phyloP scores from a whole-genome alignment of 306 rosid species.

The Chamaecrista fasciculata region DNA sequence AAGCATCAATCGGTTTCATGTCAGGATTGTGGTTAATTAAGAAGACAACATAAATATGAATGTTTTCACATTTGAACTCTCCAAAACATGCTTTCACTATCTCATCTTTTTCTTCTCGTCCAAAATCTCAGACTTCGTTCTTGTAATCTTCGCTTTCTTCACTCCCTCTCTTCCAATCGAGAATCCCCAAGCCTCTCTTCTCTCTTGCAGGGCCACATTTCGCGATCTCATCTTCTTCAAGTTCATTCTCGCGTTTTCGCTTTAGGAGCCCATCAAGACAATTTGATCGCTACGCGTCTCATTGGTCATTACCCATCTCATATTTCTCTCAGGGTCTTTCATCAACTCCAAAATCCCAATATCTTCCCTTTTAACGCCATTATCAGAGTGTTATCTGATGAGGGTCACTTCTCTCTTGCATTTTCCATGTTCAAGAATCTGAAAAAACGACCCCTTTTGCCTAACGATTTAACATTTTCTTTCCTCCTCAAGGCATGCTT shows the following conservation, averaged over 20 bases:
- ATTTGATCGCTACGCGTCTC: slow-evolving; percentile 62
- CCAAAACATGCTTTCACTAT: no score
- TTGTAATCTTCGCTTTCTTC: slow-evolving; percentile 33
- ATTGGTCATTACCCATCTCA: slow-evolving; percentile 55
- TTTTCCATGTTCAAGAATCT: slow-evolving; percentile 41
- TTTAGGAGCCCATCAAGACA: slow-evolving; percentile 51
- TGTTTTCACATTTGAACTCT: no score
- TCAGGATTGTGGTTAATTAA: no score
- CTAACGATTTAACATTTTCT: slow-evolving; percentile 59
- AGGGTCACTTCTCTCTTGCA: slow-evolving; percentile 33
- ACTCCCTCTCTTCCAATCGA: slow-evolving; percentile 15
- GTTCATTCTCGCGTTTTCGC: slow-evolving; percentile 49
- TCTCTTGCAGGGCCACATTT: slow-evolving; percentile 42
- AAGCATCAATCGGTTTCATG: no score
- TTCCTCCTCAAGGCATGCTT: slow-evolving; percentile 53
- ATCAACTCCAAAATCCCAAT: slow-evolving; percentile 47
- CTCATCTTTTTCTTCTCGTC: no score
- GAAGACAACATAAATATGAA: no score
- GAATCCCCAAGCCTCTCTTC: slow-evolving; percentile 25
- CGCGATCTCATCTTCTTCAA: slow-evolving; percentile 46
- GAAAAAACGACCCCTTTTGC: slow-evolving; percentile 36
- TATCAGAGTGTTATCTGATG: slow-evolving; percentile 50
- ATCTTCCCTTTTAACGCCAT: slow-evolving; percentile 60
- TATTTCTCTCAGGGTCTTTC: slow-evolving; percentile 38
- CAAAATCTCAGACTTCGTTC: no score